These are phyloP conservation scores for Alternaria arbusti DNA, from an alignment of 2,329 filamentous ascomycete species.

Conservation along the genomic window DNA sequence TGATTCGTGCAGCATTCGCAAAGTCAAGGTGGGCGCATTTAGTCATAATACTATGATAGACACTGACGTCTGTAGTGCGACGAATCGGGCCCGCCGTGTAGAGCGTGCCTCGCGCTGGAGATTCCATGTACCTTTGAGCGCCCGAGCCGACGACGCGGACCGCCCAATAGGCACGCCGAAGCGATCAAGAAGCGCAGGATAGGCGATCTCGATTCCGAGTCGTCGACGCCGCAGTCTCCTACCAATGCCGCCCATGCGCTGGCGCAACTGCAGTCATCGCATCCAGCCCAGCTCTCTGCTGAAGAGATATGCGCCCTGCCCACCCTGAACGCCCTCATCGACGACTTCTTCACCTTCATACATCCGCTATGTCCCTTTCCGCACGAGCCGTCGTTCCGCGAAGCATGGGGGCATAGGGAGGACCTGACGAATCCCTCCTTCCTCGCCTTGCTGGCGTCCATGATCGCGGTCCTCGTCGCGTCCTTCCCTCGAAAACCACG, in stretches of 20 bases:
- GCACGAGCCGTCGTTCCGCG: slow-evolving; percentile 77
- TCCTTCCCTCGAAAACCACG: slow-evolving; percentile 77
- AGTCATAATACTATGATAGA: not conserved
- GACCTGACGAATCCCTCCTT: slow-evolving; percentile 72
- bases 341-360: slow-evolving; percentile 85
- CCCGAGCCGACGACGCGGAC: slow-evolving; percentile 68
- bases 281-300: slow-evolving; percentile 58
- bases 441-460: slow-evolving; percentile 73
- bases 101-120: slow-evolving; percentile 68
- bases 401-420: slow-evolving; percentile 70
- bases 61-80: slow-evolving; percentile 60
- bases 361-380: slow-evolving; percentile 79
- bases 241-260: slow-evolving; percentile 62
- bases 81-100: slow-evolving; percentile 69
- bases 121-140: slow-evolving; percentile 72
- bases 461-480: slow-evolving; percentile 75
- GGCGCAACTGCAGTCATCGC: slow-evolving; percentile 56
- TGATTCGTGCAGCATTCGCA: slow-evolving; percentile 52
- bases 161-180: slow-evolving; percentile 71
- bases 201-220: slow-evolving; percentile 52
- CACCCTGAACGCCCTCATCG: slow-evolving; percentile 71
- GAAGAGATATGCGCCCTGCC: slow-evolving; percentile 75
- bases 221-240: slow-evolving; percentile 56
- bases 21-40: slow-evolving; percentile 44
- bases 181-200: slow-evolving; percentile 68